Evolutionary conservation across 2,329 filamentous ascomycete species (phyloP).

Genomic region (Cadophora luteo-olivacea): DNA sequence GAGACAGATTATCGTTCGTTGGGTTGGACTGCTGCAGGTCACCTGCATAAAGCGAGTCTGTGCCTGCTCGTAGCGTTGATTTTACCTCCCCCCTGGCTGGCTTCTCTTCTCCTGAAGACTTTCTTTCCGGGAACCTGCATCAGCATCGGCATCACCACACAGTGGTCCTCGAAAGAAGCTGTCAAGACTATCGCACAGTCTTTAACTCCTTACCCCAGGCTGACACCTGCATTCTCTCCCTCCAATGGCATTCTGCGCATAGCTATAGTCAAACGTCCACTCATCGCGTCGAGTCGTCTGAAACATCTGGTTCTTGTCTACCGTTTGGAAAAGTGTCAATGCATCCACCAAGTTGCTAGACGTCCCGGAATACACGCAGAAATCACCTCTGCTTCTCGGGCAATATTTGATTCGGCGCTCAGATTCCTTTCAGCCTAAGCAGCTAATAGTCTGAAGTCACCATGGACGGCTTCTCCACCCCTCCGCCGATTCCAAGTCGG

Average conservation of each 20-base stretch:
- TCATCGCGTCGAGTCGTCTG: slow-evolving; percentile 23
- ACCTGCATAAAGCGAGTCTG: slow-evolving; percentile 16
- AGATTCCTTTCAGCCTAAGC: slow-evolving; percentile 30
- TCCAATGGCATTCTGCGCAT: slow-evolving; percentile 36
- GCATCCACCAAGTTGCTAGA: slow-evolving; percentile 36
- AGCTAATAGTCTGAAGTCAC: slow-evolving; percentile 25
- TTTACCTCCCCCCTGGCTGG: neutral
- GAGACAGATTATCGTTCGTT: slow-evolving; percentile 15
- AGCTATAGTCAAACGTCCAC: slow-evolving; percentile 34
- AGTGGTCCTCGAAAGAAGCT: neutral
- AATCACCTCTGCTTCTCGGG: slow-evolving; percentile 22
- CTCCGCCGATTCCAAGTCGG: slow-evolving; percentile 41
- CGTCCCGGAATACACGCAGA: slow-evolving; percentile 23
- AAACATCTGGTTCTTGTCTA: slow-evolving; percentile 29
- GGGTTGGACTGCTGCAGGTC: slow-evolving; percentile 16
- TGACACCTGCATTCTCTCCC: slow-evolving; percentile 27
- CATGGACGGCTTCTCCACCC: slow-evolving; percentile 39
- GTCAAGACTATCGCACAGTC: slow-evolving; percentile 10
- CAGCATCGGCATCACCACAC: neutral
- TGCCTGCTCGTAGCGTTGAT: slow-evolving; percentile 11
- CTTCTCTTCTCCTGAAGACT: slow-evolving; percentile 4
- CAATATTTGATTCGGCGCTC: slow-evolving; percentile 24
- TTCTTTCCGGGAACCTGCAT: slow-evolving; percentile 5
- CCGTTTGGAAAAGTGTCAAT: slow-evolving; percentile 38
- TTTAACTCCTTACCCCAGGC: neutral